A percentile compares a stretch with the other conserved stretches of the same genome.
Conservation (phyloP, 441 rosid species). For the Gossypium trilobum region DNA sequence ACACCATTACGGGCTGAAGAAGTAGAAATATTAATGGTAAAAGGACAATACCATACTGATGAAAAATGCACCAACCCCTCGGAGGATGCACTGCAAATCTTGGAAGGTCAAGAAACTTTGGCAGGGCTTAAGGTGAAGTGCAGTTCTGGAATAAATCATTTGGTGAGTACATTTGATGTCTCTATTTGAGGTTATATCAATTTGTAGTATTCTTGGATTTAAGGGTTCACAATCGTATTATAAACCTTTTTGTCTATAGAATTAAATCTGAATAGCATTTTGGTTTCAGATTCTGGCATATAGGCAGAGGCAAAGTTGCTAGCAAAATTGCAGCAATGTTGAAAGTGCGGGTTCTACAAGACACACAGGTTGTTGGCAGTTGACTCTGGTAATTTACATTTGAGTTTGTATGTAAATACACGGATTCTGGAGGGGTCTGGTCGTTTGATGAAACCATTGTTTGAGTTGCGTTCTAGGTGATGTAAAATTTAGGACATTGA, state of each 20-base stretch:
- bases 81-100: constrained; percentile 29
- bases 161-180: constrained; percentile 32
- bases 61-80: constrained; percentile 14
- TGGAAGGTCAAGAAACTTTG: constrained; percentile 44
- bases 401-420: constrained; percentile 3
- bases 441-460: background rate
- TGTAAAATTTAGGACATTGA: too few relatives aligned
- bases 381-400: background rate
- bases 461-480: background rate
- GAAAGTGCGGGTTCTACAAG: background rate
- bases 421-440: background rate
- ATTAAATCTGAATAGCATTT: background rate
- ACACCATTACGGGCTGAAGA: constrained; percentile 42
- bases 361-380: background rate
- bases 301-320: constrained; percentile 32
- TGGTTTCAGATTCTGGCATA: constrained; percentile 42
- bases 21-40: constrained; percentile 38
- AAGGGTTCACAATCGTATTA: background rate
- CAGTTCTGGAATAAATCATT: constrained; percentile 25
- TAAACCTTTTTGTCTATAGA: background rate
- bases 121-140: constrained; percentile 30
- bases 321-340: background rate
- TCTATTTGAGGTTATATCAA: background rate
- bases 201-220: background rate
- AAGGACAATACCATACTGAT: constrained; percentile 18